Conservation (phyloP, 495 filamentous ascomycete genomes). For the Penicillium nucicola region DNA sequence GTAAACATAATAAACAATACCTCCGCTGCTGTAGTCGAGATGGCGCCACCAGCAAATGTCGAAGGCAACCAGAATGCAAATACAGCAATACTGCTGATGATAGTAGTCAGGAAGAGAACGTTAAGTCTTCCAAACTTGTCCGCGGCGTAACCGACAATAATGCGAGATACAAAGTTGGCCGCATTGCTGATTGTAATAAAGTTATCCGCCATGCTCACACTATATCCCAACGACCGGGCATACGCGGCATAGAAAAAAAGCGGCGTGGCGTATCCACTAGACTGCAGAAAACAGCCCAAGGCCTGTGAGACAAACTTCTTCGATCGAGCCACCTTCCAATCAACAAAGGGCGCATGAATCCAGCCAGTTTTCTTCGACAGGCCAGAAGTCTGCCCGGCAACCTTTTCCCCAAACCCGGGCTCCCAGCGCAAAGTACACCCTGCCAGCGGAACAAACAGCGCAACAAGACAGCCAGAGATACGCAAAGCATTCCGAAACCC, state of each 20-base stretch:
- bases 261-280: constrained; percentile 41
- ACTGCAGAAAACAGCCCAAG: constrained; percentile 39
- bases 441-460: constrained; percentile 43
- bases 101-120: constrained; percentile 46
- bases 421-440: constrained; percentile 43
- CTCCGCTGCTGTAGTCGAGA: constrained; percentile 18
- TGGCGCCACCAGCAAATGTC: constrained; percentile 20
- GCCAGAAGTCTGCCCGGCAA: constrained; percentile 22
- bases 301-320: constrained; percentile 41
- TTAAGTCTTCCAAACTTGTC: constrained; percentile 51
- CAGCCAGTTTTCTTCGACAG: constrained; percentile 15
- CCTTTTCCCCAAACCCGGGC: constrained; percentile 37
- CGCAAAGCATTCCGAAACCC: constrained; percentile 53
- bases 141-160: constrained; percentile 49
- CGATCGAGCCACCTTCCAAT: constrained; percentile 35
- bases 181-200: constrained; percentile 54
- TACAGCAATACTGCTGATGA: constrained; percentile 42
- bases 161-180: constrained; percentile 50
- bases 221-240: constrained; percentile 40
- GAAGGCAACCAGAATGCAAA: constrained; percentile 50
- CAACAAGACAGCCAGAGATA: constrained; percentile 43
- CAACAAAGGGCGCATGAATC: constrained; percentile 31
- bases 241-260: constrained; percentile 44
- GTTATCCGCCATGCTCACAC: constrained; percentile 32
- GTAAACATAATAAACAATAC: constrained; percentile 52